Evolutionary conservation across 345 rosid genomes (phyloP).

Genomic region (Bruguiera sexangula): DNA sequence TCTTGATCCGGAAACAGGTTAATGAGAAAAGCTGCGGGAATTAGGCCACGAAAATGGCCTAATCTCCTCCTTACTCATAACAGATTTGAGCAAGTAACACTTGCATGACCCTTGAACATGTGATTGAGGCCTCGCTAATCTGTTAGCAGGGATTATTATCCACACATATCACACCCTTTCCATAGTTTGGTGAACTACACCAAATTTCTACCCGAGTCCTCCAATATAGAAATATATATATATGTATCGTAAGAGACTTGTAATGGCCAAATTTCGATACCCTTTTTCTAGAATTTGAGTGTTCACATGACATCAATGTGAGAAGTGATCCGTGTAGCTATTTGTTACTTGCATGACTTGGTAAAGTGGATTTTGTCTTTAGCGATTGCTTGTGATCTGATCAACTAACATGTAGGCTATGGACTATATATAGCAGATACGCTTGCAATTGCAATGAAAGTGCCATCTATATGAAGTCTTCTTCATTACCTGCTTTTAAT

Average conservation of each 20-base stretch:
- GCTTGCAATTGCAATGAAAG: neutral
- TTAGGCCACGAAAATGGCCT: conserved; percentile 30
- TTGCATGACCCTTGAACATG: conserved; percentile 32
- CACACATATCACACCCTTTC: conserved; percentile 14
- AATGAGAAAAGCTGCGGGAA: conserved; percentile 14
- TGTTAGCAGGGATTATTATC: conserved; percentile 15
- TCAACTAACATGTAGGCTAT: neutral
- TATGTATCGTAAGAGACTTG: neutral
- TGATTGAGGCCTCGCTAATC: conserved; percentile 17
- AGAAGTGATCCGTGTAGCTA: neutral
- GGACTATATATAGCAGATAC: neutral
- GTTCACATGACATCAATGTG: neutral
- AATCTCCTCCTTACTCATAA: conserved; percentile 12
- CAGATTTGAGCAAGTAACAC: conserved; percentile 25
- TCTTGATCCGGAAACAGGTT: conserved; percentile 12
- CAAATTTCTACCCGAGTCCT: too few species aligned
- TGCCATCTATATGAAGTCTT: neutral
- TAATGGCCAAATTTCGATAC: neutral
- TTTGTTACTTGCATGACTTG: neutral
- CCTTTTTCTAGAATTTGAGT: neutral
- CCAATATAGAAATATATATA: too few species aligned
- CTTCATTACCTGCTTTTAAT: neutral
- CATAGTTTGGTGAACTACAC: conserved; percentile 18
- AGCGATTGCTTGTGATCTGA: conserved; percentile 3
- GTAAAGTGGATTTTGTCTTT: neutral